phyloP scores from a whole-genome alignment of 2,329 filamentous ascomycete genomes.

The Penicillium sp. region DNA sequence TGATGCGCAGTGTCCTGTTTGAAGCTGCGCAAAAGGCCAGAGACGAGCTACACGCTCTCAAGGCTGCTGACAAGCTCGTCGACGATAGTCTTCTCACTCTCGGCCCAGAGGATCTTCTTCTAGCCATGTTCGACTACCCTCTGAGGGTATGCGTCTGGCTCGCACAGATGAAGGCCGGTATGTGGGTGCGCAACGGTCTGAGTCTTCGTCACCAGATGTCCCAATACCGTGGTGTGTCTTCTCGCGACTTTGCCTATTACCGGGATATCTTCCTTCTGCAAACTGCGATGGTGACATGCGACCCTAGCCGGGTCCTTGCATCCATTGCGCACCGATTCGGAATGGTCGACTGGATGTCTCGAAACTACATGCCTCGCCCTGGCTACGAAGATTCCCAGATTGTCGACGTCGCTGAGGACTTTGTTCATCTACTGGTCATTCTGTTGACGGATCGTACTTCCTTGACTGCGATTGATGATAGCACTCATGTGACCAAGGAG shows the following conservation, averaged over 20 bases:
- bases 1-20: constrained; percentile 63
- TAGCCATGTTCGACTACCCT: constrained; percentile 87
- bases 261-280: constrained; percentile 92
- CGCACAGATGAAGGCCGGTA: constrained; percentile 94
- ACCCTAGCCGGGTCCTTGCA: constrained; percentile 75
- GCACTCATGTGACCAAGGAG: constrained; percentile 53
- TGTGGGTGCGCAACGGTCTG: constrained; percentile 98
- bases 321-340: constrained; percentile 90
- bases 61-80: constrained; percentile 53
- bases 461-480: constrained; percentile 46
- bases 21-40: constrained; percentile 58
- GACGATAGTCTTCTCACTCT: constrained; percentile 47
- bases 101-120: constrained; percentile 69
- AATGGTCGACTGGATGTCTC: constrained; percentile 79
- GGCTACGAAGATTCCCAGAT: constrained; percentile 83
- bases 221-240: constrained; percentile 82
- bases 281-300: constrained; percentile 79
- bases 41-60: constrained; percentile 55
- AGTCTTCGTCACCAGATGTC: constrained; percentile 92
- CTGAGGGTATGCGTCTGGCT: constrained; percentile 92
- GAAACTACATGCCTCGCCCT: constrained; percentile 67
- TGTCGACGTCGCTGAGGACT: constrained; percentile 89
- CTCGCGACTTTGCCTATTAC: constrained; percentile 88
- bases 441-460: constrained; percentile 83
- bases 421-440: constrained; percentile 88